Conservation (phyloP, 1,284 basidiomycete genomes). For the Pisolithus thermaeus region DNA sequence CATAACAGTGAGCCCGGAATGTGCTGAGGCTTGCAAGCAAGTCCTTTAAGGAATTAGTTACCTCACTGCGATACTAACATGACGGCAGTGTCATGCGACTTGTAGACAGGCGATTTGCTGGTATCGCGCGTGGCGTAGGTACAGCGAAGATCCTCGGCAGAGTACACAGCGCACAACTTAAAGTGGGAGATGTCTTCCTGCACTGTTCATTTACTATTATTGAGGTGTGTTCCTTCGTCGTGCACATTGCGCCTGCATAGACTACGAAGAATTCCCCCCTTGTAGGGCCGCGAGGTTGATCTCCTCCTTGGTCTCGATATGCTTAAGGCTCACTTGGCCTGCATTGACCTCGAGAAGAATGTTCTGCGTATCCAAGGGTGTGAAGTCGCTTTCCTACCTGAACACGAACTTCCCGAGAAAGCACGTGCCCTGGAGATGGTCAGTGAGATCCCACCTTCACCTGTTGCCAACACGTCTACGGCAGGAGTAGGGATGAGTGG, state of each 20-base stretch:
- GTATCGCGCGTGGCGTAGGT: constrained; percentile 93
- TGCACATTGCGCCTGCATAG: background rate
- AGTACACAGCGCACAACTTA: constrained; percentile 91
- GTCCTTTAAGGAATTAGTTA: constrained; percentile 19
- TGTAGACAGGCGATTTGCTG: constrained; percentile 82
- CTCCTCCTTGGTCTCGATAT: constrained; percentile 96
- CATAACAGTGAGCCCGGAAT: constrained; percentile 82
- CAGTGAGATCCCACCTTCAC: constrained; percentile 9
- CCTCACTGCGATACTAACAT: background rate
- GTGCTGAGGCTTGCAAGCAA: constrained; percentile 88
- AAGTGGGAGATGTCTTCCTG: constrained; percentile 77
- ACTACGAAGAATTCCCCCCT: background rate
- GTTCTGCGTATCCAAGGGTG: constrained; percentile 85
- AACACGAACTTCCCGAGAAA: constrained; percentile 91
- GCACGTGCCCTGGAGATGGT: constrained; percentile 44
- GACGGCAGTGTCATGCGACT: constrained; percentile 80
- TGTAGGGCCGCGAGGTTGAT: constrained; percentile 83
- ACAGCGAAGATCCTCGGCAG: constrained; percentile 93
- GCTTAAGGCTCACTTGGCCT: constrained; percentile 96
- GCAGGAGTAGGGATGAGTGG: background rate
- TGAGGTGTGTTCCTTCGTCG: constrained; percentile 55
- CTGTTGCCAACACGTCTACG: constrained; percentile 7
- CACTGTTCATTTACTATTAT: constrained; percentile 95
- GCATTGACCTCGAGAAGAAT: constrained; percentile 87
- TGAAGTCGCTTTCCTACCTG: constrained; percentile 83